Evolutionary conservation across 768 basidiomycete genomes (phyloP).

Genomic region (Pulveroboletus ravenelii): DNA sequence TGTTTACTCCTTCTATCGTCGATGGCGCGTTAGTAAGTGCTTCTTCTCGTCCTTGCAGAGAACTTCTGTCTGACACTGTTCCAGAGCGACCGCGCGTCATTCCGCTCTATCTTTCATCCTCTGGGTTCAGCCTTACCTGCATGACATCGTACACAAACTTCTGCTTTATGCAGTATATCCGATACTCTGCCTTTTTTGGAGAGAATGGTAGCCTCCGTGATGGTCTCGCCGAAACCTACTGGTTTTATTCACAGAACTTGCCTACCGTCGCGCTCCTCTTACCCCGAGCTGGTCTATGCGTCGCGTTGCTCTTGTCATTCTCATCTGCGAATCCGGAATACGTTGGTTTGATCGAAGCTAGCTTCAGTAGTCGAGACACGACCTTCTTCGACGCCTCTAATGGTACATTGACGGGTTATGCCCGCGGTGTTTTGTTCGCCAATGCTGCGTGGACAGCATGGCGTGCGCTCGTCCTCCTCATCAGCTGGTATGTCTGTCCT

Average conservation of each 20-base stretch:
- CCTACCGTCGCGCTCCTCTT: conserved; percentile 79
- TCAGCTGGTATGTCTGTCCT: conserved; percentile 51
- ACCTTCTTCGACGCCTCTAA: conserved; percentile 67
- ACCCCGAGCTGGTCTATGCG: conserved; percentile 72
- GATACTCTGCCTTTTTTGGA: conserved; percentile 59
- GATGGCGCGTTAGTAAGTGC: conserved; percentile 77
- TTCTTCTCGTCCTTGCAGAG: conserved; percentile 14
- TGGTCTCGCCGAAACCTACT: conserved; percentile 78
- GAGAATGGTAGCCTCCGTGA: conserved; percentile 48
- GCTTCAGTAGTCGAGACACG: conserved; percentile 51
- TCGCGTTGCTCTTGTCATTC: conserved; percentile 70
- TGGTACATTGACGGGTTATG: conserved; percentile 70
- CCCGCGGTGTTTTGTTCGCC: conserved; percentile 72
- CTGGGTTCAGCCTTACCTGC: conserved; percentile 69
- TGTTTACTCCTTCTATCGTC: conserved; percentile 66
- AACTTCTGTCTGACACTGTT: conserved; percentile 3
- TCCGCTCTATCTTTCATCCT: conserved; percentile 77
- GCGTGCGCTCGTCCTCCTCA: conserved; percentile 61
- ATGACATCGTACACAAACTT: conserved; percentile 81
- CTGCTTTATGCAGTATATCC: conserved; percentile 78
- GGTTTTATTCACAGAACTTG: conserved; percentile 79
- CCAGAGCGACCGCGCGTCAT: conserved; percentile 79
- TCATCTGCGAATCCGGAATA: conserved; percentile 45
- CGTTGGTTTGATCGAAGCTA: conserved; percentile 44
- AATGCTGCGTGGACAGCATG: conserved; percentile 82